Base-by-base conservation (phyloP, 75 land plant genomes). In the Adiantum capillusveneris region DNA sequence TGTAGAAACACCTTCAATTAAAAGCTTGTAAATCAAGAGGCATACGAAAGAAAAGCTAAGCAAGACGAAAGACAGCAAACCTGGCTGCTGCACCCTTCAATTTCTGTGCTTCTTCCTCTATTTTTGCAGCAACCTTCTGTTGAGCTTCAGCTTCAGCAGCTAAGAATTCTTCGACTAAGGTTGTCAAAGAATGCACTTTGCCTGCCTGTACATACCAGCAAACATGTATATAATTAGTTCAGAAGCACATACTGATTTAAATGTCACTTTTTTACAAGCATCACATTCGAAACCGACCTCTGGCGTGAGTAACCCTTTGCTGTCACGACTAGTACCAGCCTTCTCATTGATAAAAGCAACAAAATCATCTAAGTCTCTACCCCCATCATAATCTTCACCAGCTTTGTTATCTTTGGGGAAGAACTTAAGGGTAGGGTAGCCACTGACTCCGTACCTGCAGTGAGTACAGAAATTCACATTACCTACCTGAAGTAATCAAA, bases 151-250 rank as follows among this genome's bases (percentile, higher is more conserved):
- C 63, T 34, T 58, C 48, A 18, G 95, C 87, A 75, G 68, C 48
- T 12, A 83, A 44, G 46, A 93, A 77, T 54, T 88, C 87, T 63
- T 86, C 69, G 41, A 83, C 85, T 53, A 93, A 73, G 43, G 31
- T 64, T 49, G 76, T 79, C 58, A 93, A 55, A 31, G 59, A 63
- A 17, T 44, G 68, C 48, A 88, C 67, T 13, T 63, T 66, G 25
- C 98, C 98, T 76, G 98, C 98, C 98, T 93, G 66, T 27, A 31
- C n/a, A n/a, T n/a, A n/a, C n/a, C n/a, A n/a, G n/a, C n/a, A n/a
- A n/a, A n/a, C n/a, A n/a, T n/a, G n/a, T n/a, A n/a, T n/a, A n/a
- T n/a, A n/a, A n/a, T n/a, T n/a, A n/a, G n/a, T n/a, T n/a, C n/a
- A n/a, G n/a, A n/a, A n/a, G n/a, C n/a, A n/a, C n/a, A n/a, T n/a